These are phyloP conservation scores for Monilinia fructigena DNA, from an alignment of 2,329 filamentous ascomycete genomes.

Conservation along the genomic window DNA sequence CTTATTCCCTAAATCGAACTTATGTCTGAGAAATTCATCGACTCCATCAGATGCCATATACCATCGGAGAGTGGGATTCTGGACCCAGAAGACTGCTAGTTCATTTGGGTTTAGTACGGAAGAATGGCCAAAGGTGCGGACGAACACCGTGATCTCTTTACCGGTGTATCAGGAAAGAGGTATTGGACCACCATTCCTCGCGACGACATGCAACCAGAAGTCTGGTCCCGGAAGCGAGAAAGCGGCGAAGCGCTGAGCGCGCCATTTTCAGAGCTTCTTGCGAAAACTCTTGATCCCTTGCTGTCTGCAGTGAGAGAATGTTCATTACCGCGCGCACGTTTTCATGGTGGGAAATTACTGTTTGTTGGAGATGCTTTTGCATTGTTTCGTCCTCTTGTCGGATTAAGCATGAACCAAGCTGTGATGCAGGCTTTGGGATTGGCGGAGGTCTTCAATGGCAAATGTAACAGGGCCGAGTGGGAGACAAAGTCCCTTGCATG, in stretches of 20 bases:
- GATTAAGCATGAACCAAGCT: not conserved
- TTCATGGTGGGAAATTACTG: slow-evolving; percentile 8
- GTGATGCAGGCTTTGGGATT: too few species aligned
- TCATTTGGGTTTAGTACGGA: slow-evolving; percentile 12
- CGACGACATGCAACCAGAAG: not conserved
- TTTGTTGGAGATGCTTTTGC: slow-evolving; percentile 3
- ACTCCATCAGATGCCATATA: not conserved
- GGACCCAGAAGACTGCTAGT: not conserved
- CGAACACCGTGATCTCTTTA: not conserved
- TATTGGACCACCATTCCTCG: slow-evolving; percentile 2
- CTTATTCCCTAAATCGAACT: not conserved
- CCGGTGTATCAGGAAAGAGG: slow-evolving; percentile 1
- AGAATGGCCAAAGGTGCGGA: not conserved
- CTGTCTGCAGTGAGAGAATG: not conserved
- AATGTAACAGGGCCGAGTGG: too few species aligned
- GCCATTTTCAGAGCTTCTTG: slow-evolving; percentile 3
- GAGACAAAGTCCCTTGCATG: not conserved
- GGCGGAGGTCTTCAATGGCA: too few species aligned
- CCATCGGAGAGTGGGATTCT: not conserved
- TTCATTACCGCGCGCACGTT: not conserved
- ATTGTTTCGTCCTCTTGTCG: slow-evolving; percentile 3
- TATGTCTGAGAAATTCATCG: not conserved
- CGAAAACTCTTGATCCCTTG: not conserved
- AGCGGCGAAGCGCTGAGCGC: not conserved
- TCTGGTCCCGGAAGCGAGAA: not conserved